These are phyloP conservation scores for Fagopyrum esculentum DNA, from an alignment of 148 eudicot species.

Conservation along the genomic window DNA sequence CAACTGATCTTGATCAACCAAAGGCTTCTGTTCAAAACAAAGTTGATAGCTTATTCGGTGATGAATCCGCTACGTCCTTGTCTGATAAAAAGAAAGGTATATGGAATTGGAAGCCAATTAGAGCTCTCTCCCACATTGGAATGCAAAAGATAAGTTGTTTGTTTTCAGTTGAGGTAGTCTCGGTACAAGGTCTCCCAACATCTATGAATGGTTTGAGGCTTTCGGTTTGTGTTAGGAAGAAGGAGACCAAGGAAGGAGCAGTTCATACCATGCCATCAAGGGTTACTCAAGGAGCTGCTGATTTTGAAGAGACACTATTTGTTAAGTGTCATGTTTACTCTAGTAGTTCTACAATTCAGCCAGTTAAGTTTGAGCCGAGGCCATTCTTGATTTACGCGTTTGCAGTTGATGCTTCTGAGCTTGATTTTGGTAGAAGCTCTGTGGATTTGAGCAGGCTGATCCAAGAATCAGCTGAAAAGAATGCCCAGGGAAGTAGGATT, in stretches of 20 bases:
- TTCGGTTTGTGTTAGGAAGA: conserved; percentile 76
- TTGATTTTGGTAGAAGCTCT: conserved; percentile 67
- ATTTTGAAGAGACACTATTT: conserved; percentile 87
- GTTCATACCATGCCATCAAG: conserved; percentile 95
- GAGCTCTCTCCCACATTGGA: conserved; percentile 73
- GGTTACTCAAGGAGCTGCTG: conserved; percentile 87
- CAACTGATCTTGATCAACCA: conserved; percentile 9
- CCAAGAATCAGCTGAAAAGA: conserved; percentile 70
- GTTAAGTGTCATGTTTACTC: conserved; percentile 73
- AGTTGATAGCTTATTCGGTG: neutral
- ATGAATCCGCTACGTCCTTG: conserved; percentile 20
- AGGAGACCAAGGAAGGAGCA: conserved; percentile 79
- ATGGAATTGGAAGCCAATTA: conserved; percentile 94
- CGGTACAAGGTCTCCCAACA: conserved; percentile 69
- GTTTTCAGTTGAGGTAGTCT: conserved; percentile 85
- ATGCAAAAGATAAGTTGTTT: conserved; percentile 91
- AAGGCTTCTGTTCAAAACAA: conserved; percentile 6
- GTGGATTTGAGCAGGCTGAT: conserved; percentile 76
- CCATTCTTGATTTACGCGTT: conserved; percentile 62
- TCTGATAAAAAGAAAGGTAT: conserved; percentile 58
- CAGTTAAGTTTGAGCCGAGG: conserved; percentile 62
- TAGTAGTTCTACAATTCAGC: conserved; percentile 14
- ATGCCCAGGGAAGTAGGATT: conserved; percentile 52
- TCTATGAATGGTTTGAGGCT: conserved; percentile 93
- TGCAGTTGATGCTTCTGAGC: conserved; percentile 79